A percentile compares a stretch with the other conserved stretches of the same genome.
phyloP scores from a whole-genome alignment of 768 basidiomycete genomes.

The Naganishia randhawae region DNA sequence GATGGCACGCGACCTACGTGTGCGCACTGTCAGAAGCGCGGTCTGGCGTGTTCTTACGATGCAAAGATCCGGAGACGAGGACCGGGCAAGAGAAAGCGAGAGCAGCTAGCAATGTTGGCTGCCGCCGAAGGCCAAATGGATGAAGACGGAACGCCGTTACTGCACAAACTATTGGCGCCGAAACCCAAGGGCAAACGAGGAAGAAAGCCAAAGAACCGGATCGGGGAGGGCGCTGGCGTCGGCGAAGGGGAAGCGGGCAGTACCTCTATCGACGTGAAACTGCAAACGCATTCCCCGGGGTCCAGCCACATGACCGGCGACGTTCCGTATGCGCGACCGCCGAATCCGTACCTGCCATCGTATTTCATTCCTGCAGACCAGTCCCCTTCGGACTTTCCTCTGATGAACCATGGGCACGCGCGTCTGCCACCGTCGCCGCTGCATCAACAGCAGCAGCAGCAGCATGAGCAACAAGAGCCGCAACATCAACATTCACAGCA shows the following conservation, averaged over 20 bases:
- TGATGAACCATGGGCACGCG: background rate
- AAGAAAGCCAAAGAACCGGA: slow-evolving; percentile 6
- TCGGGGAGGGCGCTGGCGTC: background rate
- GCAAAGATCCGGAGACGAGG: slow-evolving; percentile 49
- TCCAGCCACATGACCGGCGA: background rate
- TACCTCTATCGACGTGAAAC: no score
- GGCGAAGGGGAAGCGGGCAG: background rate
- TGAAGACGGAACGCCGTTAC: slow-evolving; percentile 11
- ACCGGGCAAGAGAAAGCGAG: slow-evolving; percentile 51
- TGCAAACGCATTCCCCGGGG: no score
- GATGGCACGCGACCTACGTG: slow-evolving; percentile 48
- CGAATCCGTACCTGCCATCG: slow-evolving; percentile 18
- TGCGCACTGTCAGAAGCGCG: slow-evolving; percentile 46
- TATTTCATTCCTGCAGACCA: slow-evolving; percentile 18
- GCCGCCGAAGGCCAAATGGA: slow-evolving; percentile 15
- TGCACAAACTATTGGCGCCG: slow-evolving; percentile 17
- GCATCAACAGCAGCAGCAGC: background rate
- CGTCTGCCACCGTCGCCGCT: background rate
- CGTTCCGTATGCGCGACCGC: slow-evolving; percentile 2
- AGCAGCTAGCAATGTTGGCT: slow-evolving; percentile 23
- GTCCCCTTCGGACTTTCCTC: background rate
- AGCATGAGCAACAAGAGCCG: background rate
- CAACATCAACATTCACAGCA: background rate
- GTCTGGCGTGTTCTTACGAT: slow-evolving; percentile 48
- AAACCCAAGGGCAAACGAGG: slow-evolving; percentile 2